These are phyloP conservation scores for Salvia miltiorrhiza DNA, from an alignment of 257 asterid species.

Conservation along the genomic window DNA sequence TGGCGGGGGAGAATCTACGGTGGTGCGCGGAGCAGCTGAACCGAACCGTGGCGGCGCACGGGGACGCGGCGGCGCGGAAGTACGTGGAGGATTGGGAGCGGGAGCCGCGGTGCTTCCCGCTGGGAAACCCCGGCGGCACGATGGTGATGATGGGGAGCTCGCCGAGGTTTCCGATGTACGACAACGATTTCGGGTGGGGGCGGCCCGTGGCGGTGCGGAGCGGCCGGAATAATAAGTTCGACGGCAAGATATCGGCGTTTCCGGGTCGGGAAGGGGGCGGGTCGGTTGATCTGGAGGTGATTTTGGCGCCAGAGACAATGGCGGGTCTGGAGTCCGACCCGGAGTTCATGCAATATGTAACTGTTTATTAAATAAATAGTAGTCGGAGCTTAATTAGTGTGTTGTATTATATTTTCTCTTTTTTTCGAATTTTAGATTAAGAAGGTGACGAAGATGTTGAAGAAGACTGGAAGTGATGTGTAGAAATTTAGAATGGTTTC, in stretches of 20 bases:
- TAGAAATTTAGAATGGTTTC: background rate
- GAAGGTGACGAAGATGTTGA: too few species aligned
- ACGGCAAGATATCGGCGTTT: conserved; percentile 53
- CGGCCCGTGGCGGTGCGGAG: conserved; percentile 40
- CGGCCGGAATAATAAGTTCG: conserved; percentile 46
- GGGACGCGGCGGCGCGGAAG: conserved; percentile 34
- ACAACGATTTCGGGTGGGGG: conserved; percentile 56
- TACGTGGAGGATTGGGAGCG: conserved; percentile 38
- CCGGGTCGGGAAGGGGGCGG: conserved; percentile 43
- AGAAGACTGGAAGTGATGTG: too few species aligned
- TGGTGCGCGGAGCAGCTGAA: conserved; percentile 62
- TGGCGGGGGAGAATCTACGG: conserved; percentile 24
- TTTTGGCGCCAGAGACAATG: conserved; percentile 43
- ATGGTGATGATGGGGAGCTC: conserved; percentile 54
- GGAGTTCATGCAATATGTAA: conserved; percentile 51
- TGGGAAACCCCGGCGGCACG: conserved; percentile 59
- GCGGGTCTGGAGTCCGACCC: conserved; percentile 43
- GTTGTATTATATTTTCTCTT: background rate
- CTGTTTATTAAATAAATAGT: background rate
- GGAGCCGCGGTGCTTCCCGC: conserved; percentile 57
- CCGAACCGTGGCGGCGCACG: conserved; percentile 45
- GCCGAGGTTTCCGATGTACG: conserved; percentile 52
- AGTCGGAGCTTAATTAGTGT: too few species aligned
- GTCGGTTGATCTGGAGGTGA: conserved; percentile 44
- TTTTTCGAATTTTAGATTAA: too few species aligned